Conservation (phyloP, 2,329 filamentous ascomycete species). For the Mycogone perniciosa region DNA sequence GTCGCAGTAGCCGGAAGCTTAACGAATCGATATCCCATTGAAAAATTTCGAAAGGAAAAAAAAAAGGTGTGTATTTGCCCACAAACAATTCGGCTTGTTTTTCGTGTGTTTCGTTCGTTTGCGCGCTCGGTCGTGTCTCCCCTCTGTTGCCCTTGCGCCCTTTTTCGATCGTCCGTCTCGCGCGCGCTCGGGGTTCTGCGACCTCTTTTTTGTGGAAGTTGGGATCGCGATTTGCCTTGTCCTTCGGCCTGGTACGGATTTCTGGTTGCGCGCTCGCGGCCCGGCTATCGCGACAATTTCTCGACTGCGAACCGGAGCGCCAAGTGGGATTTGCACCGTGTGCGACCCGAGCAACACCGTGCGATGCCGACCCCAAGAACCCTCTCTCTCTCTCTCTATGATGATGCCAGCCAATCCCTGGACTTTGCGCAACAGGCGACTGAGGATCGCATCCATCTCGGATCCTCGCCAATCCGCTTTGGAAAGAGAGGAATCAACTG, state of each 20-base stretch:
- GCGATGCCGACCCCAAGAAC: constrained; percentile 6
- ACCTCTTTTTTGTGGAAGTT: not conserved
- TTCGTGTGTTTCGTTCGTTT: not conserved
- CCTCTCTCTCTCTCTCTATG: not conserved
- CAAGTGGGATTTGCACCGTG: constrained; percentile 1
- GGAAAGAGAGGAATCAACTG: not conserved
- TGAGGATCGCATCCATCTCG: not conserved
- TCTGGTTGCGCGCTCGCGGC: not conserved
- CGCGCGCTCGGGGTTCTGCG: not conserved
- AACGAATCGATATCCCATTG: not conserved
- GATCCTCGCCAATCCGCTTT: not conserved
- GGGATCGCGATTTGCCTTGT: not conserved
- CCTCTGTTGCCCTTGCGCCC: not conserved
- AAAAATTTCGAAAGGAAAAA: not conserved
- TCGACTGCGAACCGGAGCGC: not conserved
- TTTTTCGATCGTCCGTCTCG: not conserved
- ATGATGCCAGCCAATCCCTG: not conserved
- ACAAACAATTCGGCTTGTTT: too few relatives aligned
- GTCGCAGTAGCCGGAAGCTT: constrained; percentile 1
- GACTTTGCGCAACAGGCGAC: not conserved
- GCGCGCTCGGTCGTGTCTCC: too few relatives aligned
- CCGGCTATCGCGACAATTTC: not conserved
- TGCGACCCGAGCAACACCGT: constrained; percentile 10
- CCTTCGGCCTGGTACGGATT: not conserved
- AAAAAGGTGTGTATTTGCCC: not conserved